Evolutionary conservation across 768 basidiomycete species (phyloP).

Genomic region (Boletus fagicola): DNA sequence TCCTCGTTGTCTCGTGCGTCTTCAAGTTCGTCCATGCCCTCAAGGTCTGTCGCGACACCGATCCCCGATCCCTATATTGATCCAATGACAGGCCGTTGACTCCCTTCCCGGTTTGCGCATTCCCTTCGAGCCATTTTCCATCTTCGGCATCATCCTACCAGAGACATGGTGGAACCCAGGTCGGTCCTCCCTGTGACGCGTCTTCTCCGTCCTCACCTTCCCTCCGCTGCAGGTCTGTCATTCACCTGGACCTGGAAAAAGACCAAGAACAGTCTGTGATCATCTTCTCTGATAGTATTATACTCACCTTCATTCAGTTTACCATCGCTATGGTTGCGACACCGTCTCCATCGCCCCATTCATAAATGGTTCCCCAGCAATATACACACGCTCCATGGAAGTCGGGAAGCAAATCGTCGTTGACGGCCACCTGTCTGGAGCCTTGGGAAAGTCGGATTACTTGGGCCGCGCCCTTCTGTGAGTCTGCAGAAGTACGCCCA

Average conservation of each 20-base stretch:
- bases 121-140: conserved; percentile 16
- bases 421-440: conserved; percentile 17
- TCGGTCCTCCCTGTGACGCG: not conserved
- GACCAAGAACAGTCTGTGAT: conserved; percentile 13
- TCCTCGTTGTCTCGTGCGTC: conserved; percentile 10
- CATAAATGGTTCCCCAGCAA: conserved; percentile 14
- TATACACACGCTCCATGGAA: conserved; percentile 24
- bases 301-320: conserved; percentile 15
- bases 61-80: not conserved
- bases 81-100: conserved; percentile 12
- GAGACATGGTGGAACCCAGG: conserved; percentile 23
- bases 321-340: conserved; percentile 17
- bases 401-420: conserved; percentile 22
- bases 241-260: conserved; percentile 28
- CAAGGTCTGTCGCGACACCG: conserved; percentile 12
- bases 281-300: not conserved
- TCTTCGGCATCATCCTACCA: conserved; percentile 13
- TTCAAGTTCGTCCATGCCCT: conserved; percentile 17
- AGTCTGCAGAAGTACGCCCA: not conserved
- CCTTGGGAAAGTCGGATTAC: conserved; percentile 19
- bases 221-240: conserved; percentile 3
- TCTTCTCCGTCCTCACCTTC: not conserved
- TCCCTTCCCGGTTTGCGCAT: conserved; percentile 20
- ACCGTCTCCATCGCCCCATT: conserved; percentile 25
- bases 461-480: conserved; percentile 16